Evolutionary conservation across 176 grass and related monocot genomes (phyloP).

Genomic region (Musa schizocarpa): DNA sequence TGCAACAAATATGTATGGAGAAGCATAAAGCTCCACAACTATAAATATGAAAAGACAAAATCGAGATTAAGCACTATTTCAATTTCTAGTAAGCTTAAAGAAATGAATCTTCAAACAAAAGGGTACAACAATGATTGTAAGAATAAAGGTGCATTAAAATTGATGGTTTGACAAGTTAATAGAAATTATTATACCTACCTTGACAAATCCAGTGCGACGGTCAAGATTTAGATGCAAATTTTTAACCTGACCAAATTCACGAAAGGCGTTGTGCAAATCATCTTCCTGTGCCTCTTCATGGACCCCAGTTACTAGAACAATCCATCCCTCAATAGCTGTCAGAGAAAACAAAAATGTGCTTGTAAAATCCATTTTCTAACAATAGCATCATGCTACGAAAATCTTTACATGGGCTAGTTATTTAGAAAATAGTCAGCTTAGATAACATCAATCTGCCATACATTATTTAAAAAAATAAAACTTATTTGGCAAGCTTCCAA

Average conservation of each 20-base stretch:
- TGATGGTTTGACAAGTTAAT: not conserved
- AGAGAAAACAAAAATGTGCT: not conserved
- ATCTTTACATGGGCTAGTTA: not conserved
- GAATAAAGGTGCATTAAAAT: not conserved
- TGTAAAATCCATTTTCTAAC: not conserved
- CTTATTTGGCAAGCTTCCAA: not conserved
- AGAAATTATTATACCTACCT: not conserved
- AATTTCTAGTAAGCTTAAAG: no score
- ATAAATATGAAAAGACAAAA: no score
- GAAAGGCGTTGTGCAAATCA: conserved; percentile 15
- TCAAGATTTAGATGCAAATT: conserved; percentile 16
- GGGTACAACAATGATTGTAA: no score
- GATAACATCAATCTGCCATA: not conserved
- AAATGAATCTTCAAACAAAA: no score
- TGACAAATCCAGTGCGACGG: conserved; percentile 13
- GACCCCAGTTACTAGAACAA: conserved; percentile 6
- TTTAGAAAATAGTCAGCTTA: not conserved
- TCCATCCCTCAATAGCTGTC: conserved; percentile 13
- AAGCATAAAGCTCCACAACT: no score
- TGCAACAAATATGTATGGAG: no score
- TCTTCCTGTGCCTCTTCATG: conserved; percentile 20
- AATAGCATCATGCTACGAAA: not conserved
- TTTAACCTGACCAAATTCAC: conserved; percentile 10
- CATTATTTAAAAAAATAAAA: not conserved
- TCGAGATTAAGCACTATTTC: no score